Percentiles rank a stretch among this genome's conserved stretches.
Conservation (phyloP, 176 grass and related monocot species). For the Secale cereale region DNA sequence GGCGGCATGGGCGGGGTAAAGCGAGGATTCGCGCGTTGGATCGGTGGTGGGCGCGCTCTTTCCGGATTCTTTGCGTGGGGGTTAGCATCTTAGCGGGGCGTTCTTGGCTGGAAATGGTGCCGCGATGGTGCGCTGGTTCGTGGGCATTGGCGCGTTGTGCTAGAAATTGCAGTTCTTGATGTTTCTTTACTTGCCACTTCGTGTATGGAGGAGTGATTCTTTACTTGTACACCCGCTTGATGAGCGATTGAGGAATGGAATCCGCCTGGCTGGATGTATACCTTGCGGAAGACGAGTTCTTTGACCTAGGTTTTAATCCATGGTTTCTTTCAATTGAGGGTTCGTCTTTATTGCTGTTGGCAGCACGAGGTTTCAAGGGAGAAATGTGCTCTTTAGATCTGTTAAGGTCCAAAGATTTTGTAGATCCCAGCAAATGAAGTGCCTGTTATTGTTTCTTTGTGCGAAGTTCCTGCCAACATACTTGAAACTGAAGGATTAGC, state of each 20-base stretch:
- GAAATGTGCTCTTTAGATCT: background rate
- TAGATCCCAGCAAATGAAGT: background rate
- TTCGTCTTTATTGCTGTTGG: background rate
- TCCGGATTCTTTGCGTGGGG: slow-evolving; percentile 27
- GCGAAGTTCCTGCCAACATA: background rate
- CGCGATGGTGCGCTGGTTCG: background rate
- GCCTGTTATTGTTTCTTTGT: background rate
- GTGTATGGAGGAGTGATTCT: slow-evolving; percentile 13
- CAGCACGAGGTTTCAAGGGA: background rate
- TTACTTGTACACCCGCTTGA: background rate
- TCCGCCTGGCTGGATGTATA: background rate
- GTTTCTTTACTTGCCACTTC: background rate
- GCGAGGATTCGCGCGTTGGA: background rate
- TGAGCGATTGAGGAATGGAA: slow-evolving; percentile 4
- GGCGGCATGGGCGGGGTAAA: background rate
- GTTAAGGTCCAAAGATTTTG: background rate
- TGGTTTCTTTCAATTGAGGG: background rate
- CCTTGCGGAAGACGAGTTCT: slow-evolving; percentile 10
- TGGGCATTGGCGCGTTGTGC: background rate
- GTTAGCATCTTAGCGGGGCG: background rate
- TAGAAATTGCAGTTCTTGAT: background rate
- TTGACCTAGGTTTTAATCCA: slow-evolving; percentile 21
- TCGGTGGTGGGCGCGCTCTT: background rate
- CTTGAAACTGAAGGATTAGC: background rate
- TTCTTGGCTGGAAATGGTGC: background rate